These are phyloP conservation scores for Biancaea sappan DNA, from an alignment of 306 rosid genomes.

Conservation along the genomic window DNA sequence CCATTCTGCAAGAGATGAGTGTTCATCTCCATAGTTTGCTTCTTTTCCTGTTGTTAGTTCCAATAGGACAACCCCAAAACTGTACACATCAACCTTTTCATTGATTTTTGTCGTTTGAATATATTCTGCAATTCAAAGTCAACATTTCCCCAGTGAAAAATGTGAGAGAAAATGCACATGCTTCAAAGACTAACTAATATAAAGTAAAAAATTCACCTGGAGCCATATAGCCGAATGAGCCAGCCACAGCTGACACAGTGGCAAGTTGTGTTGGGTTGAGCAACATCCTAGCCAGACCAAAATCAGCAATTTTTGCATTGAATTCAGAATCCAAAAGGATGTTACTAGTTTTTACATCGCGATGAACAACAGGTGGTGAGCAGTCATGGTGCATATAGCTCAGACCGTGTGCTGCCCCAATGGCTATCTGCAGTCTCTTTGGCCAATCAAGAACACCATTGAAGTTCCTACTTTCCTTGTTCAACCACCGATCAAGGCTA, in stretches of 20 bases:
- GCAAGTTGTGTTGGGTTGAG: conserved; percentile 71
- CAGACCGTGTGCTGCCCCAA: conserved; percentile 80
- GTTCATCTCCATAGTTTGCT: conserved; percentile 47
- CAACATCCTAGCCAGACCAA: conserved; percentile 79
- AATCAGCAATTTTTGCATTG: conserved; percentile 85
- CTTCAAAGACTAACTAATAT: background rate
- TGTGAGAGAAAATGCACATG: too few species aligned
- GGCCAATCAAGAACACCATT: conserved; percentile 62
- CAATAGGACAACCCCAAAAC: conserved; percentile 63
- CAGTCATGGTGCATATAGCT: conserved; percentile 87
- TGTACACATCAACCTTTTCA: conserved; percentile 64
- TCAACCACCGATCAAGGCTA: conserved; percentile 81
- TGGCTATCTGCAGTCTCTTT: conserved; percentile 67
- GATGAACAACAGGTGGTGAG: conserved; percentile 63
- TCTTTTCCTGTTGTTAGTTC: conserved; percentile 60
- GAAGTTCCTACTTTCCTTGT: conserved; percentile 37
- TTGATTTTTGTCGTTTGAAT: conserved; percentile 50
- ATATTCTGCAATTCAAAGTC: conserved; percentile 43
- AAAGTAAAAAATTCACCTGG: conserved; percentile 57
- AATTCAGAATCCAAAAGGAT: conserved; percentile 72
- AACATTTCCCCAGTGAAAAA: too few species aligned
- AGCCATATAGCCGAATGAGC: conserved; percentile 95
- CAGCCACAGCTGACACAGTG: conserved; percentile 76
- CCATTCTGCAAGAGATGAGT: conserved; percentile 61
- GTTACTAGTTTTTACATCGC: conserved; percentile 85